phyloP scores from a whole-genome alignment of 148 eudicot genomes.

The Vaccinium darrowii region DNA sequence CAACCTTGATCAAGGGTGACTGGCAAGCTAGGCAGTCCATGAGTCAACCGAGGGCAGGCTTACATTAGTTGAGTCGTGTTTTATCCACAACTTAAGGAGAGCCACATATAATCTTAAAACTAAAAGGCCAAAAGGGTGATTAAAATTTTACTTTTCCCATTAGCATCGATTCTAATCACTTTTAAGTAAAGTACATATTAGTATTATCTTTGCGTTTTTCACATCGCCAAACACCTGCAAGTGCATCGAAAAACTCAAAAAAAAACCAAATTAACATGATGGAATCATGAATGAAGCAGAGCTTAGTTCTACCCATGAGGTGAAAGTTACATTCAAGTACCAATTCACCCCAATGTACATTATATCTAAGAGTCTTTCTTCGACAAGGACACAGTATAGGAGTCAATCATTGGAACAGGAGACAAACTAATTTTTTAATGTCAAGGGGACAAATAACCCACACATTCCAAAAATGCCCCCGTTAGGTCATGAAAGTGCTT shows the following conservation, averaged over 20 bases:
- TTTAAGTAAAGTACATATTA: not conserved
- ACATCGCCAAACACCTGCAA: slow-evolving; percentile 4
- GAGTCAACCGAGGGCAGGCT: no score
- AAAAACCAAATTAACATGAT: not conserved
- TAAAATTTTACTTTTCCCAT: not conserved
- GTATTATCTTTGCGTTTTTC: not conserved
- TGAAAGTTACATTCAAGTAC: not conserved
- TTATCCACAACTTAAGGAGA: not conserved
- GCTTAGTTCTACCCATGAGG: not conserved
- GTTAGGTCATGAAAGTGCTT: no score
- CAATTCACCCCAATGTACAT: not conserved
- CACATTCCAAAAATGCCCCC: no score
- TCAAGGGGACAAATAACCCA: no score
- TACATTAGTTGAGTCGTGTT: no score
- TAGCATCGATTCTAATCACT: not conserved
- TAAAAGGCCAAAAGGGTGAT: not conserved
- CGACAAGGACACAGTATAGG: no score
- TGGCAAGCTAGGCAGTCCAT: no score
- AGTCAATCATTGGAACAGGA: no score
- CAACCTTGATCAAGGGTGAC: no score
- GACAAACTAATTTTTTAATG: no score
- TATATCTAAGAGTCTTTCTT: no score
- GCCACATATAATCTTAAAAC: not conserved
- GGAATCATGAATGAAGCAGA: slow-evolving; percentile 9
- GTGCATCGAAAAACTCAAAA: not conserved